Base-by-base conservation (phyloP, 2,329 filamentous ascomycete genomes). In the Penicillium verrucosum region DNA sequence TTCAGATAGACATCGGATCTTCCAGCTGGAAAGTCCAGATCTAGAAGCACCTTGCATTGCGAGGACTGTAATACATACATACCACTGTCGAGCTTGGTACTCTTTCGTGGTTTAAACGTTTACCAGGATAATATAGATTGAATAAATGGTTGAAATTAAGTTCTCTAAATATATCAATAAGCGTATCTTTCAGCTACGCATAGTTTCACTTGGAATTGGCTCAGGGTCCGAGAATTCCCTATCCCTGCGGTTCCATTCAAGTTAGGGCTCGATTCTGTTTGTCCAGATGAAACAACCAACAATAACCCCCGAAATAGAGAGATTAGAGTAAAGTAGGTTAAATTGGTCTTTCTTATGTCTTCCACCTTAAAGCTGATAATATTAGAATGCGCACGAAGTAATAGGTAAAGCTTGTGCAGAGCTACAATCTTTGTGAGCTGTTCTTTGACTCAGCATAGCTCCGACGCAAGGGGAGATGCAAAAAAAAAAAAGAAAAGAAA, bases 381-480 rank as follows among this genome's bases (percentile, higher is more conserved):
- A 11, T n/a, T 29, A 54, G 53, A 61, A 60, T 53, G 56, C 16
- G 40, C 44, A 27, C 34, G 34, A 34, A 27, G 32, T 51, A 32
- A 32, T 43, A 29, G 30, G 30, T 43, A n/a, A 41, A 53, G 23
- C 21, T 42, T 21, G 37, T 41, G 30, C 30, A 38, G 18, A 36
- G 43, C 53, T 37, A 32, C 40, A 41, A 46, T 32, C 21, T 48
- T 52, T 55, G 54, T 46, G 51, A 58, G 45, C 30, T 56, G 55
- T 59, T 56, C 30, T 38, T 54, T 50, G 18, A 54, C 36, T 23
- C 43, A 48, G 49, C 64, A 66, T 66, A 54, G 48, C 58, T 65
- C 63, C 57, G 61, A 66, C 46, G 64, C 64, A 66, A 66, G 64
- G 64, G 64, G 18, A 59, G 57, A 16, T 6, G 32, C 44, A 48